Evolutionary conservation across 2,329 filamentous ascomycete species (phyloP), one percentile per base, ranked within the genome.

Genomic region (Paracoccidioides lutzii): DNA sequence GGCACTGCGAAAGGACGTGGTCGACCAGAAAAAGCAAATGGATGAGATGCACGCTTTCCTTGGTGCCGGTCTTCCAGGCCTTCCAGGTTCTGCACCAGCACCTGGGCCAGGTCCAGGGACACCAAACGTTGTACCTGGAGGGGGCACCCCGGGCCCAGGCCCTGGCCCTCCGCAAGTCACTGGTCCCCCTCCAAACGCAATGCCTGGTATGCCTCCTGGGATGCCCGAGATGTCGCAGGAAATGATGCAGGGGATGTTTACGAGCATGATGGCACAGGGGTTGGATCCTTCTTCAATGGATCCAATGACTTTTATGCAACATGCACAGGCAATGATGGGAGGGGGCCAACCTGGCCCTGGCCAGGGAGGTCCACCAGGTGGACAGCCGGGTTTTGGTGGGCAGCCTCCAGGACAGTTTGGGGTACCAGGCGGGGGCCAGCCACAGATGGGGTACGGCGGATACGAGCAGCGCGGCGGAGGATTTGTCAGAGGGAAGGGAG

Each of bases 21-120:
- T 81, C 56, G 82, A 85, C 50, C 90, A 94, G 73, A 95, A 91
- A 75, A 87, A 76, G 54, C 77, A 82, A 59, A 75, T 80, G 65
- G 77, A 78, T 54, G 76, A 81, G 58, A 80, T 84, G 75, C 79
- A 83, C 62, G 75, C 74, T 44, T 81, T 84, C 72, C 73, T 84
- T 55, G 73, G 71, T 14, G 73, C 75, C 66, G 69, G 71, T n/a
- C 68, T 66, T 30, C 62, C 65, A 59, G 64, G 50, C 56, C 66
- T 64, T 40, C 61, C 65, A 40, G 68, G 58, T 43, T 52, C 50
- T 38, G 44, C 37, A 6, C 50, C 56, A 38, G 55, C 68, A 40
- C 65, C 67, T 56, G 58, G 70, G 22, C 43, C 54, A 8, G 55
- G 55, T 5, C 52, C 50, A 10, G 54, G 53, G 14, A 50, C 46